Evolutionary conservation across 2,329 filamentous ascomycete genomes (phyloP), one percentile per base, ranked within the genome.

Genomic region (Pseudogymnoascus pannorum): DNA sequence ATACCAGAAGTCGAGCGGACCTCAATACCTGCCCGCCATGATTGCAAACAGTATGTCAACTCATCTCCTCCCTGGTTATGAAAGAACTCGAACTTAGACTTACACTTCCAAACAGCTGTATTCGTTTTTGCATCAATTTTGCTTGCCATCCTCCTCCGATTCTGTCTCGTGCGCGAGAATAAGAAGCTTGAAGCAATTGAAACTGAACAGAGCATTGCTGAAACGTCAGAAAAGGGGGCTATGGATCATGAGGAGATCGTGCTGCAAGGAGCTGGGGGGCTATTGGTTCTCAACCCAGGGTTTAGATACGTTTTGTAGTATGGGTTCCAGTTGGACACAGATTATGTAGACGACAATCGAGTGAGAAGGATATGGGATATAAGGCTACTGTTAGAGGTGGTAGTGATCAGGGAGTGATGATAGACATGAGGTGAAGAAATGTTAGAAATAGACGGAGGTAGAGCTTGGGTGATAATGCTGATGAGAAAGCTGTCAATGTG

Each of bases 1-100:
- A 24, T 62, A 60, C 36, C n/a, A 42, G 11, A 31, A 26, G 51
- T 22, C 44, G 2, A 58, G 20, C 31, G 33, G 26, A 11, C 60
- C 60, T 20, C 40, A 57, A 31, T 68, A 67, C 54, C 57, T 66
- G 9, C 42, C 29, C 5, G 64, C 62, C 7, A 64, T 64, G 61
- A 57, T 61, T 20, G 57, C 59, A 5, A 66, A 64, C 44, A 11
- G 40, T 44, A 44, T 8, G 40, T 24, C 20, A 44, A 20, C 20
- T 4, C 4, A 14, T 24, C 20, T 2, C 20, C 40, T 6, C 3
- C 12, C 1, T 44, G n/a, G n/a, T 44, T 4, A 24, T 9, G 5
- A 24, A 24, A 1, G 2, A 24, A n/a, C 20, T 44, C 20, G 12
- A 24, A 44, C 40, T 8, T n/a, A 4, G 2, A 6, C 40, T 44